Base-by-base conservation (phyloP, 2,329 filamentous ascomycete species). In the Orbilia ellipsospora region DNA sequence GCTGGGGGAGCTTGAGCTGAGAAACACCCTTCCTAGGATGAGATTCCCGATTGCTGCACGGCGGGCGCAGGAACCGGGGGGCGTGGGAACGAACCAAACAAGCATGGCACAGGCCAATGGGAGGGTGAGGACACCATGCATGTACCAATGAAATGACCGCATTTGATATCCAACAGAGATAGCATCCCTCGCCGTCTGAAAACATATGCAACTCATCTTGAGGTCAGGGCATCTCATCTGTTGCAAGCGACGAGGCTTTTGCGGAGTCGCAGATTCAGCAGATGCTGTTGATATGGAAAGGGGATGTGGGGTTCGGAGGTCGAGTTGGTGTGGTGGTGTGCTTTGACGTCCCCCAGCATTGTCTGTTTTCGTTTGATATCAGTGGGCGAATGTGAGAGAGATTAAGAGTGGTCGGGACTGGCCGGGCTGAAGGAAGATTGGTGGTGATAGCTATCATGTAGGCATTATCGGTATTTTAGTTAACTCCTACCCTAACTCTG, bases 241-340 rank as follows among this genome's bases (percentile, higher is more conserved):
- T 52, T 52, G 60, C 67, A 72, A 72, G 42, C 67, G 67, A 72
- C 67, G 28, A 63, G 50, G 62, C 62, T 70, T 63, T 62, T 57
- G 57, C 40, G 51, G 31, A 48, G 31, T 18, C 54, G 54, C 40
- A 31, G 54, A 28, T 26, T 23, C 40, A 10, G 13, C 26, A 15
- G 31, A 28, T 48, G 56, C 48, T 45, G 62, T 65, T 26, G 18
- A 40, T 40, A 36, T 31, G 20, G 6, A 15, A 13, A 44, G 44
- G 48, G 44, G 36, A 55, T 8, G 15, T 64, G 48, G 61, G 61
- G 26, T 44, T 64, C 28, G 48, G 31, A 31, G 61, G 48, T 20
- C 23, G 50, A 26, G 42, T 26, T 8, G 5, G 31, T 36, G 31
- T 7, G 31, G 31, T 36, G 31, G 31, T 36, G 31, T 36, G 31